Base-by-base conservation (phyloP, 2,329 filamentous ascomycete species). In the Colletotrichum lini region DNA sequence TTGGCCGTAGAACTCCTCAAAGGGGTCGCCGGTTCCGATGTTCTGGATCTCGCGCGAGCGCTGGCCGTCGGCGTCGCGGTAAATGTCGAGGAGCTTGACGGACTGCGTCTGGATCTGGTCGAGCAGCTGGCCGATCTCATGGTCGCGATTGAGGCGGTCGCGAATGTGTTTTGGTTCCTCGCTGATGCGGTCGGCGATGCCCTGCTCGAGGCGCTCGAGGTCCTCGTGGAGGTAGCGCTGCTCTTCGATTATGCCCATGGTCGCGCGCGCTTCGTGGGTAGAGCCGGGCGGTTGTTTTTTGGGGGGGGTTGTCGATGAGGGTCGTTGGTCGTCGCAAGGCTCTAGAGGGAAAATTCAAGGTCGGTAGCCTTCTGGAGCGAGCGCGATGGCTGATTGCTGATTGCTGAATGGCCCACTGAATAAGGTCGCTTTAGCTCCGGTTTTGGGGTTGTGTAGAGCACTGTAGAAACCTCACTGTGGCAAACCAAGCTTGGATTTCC, bases 151-250 rank as follows among this genome's bases (percentile, higher is more conserved):
- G 16, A 99, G 85, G 74, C 94, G 90, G 79, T 98, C 94, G 78
- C 96, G 93, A 74, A 97, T 94, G 93, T 96, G 93, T 82, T 93
- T 94, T 56, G 96, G 95, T 74, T 98, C 95, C 75, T 98, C 94
- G 73, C 91, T 88, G 72, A 97, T 90, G 78, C 95, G 93, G 84
- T 98, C 95, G 65, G 94, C 93, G 77, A 98, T 93, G 65, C 94
- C 96, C 81, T 98, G 94, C 84, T 99, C 96, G 71, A 99, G 89
- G 74, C 96, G 92, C 87, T 99, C 96, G 61, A 99, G 86, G 83
- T 99, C 96, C 89, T 99, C 96, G 77, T 98, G 95, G 77, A 98
- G 90, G 78, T 94, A 95, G 77, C 96, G 90, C 84, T 98, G 93
- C 77, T 98, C 95, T 86, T 99, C 97, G 74, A 98, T 84, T 76